These are phyloP conservation scores for Turritis glabra DNA, from an alignment of 345 rosid genomes.

Conservation along the genomic window DNA sequence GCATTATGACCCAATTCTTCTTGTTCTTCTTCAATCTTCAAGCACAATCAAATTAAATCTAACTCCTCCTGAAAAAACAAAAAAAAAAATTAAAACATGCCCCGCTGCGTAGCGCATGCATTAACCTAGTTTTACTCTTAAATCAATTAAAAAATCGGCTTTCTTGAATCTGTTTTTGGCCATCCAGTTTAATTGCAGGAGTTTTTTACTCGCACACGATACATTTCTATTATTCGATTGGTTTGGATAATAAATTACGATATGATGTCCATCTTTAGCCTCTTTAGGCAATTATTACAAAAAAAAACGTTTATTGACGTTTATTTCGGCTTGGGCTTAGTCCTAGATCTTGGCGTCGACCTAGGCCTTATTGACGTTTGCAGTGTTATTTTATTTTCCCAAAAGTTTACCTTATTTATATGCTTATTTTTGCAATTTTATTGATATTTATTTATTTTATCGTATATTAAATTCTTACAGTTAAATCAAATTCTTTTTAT, in stretches of 20 bases:
- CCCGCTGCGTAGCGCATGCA: too few species aligned
- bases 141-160: too few species aligned
- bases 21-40: too few species aligned
- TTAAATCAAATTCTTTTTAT: background rate
- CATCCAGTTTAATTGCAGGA: too few species aligned
- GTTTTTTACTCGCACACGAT: too few species aligned
- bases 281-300: background rate
- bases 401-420: background rate
- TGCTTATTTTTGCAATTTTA: background rate
- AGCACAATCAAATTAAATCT: too few species aligned
- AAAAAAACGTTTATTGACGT: background rate
- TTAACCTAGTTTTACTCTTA: too few species aligned
- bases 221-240: background rate
- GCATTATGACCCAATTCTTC: too few species aligned
- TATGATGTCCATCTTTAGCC: background rate
- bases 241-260: background rate
- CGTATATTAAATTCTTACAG: background rate
- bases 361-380: background rate
- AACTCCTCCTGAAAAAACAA: too few species aligned
- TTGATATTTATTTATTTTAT: background rate
- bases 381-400: background rate
- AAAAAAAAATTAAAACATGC: too few species aligned
- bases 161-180: too few species aligned
- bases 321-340: slow-evolving; percentile 6
- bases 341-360: background rate